Conservation (phyloP, 148 eudicot species). For the Cornus florida region DNA sequence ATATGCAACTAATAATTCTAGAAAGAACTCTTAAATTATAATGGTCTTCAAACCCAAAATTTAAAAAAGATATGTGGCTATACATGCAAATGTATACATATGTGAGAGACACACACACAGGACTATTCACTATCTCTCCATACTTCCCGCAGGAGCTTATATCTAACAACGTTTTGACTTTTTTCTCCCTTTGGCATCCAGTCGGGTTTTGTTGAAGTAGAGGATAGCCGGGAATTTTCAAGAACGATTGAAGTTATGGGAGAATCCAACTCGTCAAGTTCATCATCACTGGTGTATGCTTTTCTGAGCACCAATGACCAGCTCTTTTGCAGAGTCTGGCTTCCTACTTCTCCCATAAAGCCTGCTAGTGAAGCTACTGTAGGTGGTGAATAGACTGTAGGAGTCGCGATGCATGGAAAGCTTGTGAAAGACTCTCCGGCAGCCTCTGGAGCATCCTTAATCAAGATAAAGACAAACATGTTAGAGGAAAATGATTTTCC, state of each 20-base stretch:
- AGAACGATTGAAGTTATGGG: constrained; percentile 58
- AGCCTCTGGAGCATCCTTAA: constrained; percentile 42
- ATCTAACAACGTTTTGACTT: constrained; percentile 61
- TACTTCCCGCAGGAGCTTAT: constrained; percentile 73
- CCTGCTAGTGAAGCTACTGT: constrained; percentile 49
- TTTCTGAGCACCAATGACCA: constrained; percentile 67
- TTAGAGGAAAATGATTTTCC: neutral
- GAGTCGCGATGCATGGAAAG: constrained; percentile 65
- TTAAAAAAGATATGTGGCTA: neutral
- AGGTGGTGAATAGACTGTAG: constrained; percentile 60
- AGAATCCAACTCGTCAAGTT: constrained; percentile 72
- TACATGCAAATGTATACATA: neutral
- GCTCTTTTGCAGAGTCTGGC: constrained; percentile 44
- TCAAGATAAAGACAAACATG: constrained; percentile 8
- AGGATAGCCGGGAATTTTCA: constrained; percentile 44
- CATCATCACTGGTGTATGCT: constrained; percentile 86
- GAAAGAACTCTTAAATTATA: neutral
- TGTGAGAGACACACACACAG: neutral
- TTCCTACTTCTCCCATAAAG: constrained; percentile 56
- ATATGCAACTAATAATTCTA: too few species aligned
- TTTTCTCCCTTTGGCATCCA: constrained; percentile 61
- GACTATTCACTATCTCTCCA: constrained; percentile 61
- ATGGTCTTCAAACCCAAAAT: neutral
- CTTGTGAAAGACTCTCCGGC: constrained; percentile 34
- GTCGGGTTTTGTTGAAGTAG: constrained; percentile 43